A percentile compares a stretch with the other conserved stretches of the same genome.
phyloP scores from a whole-genome alignment of 2,329 filamentous ascomycete genomes.

The Colletotrichum echinochloae region DNA sequence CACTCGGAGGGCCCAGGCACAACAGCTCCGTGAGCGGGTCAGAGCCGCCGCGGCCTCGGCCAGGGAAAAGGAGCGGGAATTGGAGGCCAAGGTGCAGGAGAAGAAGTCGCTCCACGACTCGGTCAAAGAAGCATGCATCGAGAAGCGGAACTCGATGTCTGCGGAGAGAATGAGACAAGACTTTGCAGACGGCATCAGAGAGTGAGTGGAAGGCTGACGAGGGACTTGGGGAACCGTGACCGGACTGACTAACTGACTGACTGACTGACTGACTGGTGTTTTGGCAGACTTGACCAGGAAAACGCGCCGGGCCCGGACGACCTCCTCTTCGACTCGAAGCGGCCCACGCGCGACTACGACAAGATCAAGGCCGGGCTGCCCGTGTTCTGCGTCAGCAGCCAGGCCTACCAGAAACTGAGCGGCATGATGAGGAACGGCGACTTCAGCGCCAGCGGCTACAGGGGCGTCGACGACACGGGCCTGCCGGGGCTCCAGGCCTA shows the following conservation, averaged over 20 bases:
- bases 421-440: constrained; percentile 66
- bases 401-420: constrained; percentile 70
- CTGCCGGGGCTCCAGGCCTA: constrained; percentile 69
- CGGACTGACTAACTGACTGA: too few species aligned
- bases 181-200: constrained; percentile 52
- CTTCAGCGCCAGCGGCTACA: constrained; percentile 63
- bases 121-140: constrained; percentile 56
- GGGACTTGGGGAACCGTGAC: too few species aligned
- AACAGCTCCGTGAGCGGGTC: neutral
- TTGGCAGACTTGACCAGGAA: neutral
- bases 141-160: constrained; percentile 66
- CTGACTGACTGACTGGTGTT: too few species aligned
- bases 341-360: constrained; percentile 67
- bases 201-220: too few species aligned
- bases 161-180: constrained; percentile 39
- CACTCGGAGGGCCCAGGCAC: neutral
- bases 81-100: neutral
- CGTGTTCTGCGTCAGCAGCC: constrained; percentile 73
- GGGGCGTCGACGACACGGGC: constrained; percentile 64
- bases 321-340: constrained; percentile 31
- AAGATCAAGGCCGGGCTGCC: constrained; percentile 65
- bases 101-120: neutral
- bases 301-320: neutral
- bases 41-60: neutral
- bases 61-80: neutral